phyloP scores from a whole-genome alignment of 192 early-diverging fungal genomes.

The Kappamyces sp. region DNA sequence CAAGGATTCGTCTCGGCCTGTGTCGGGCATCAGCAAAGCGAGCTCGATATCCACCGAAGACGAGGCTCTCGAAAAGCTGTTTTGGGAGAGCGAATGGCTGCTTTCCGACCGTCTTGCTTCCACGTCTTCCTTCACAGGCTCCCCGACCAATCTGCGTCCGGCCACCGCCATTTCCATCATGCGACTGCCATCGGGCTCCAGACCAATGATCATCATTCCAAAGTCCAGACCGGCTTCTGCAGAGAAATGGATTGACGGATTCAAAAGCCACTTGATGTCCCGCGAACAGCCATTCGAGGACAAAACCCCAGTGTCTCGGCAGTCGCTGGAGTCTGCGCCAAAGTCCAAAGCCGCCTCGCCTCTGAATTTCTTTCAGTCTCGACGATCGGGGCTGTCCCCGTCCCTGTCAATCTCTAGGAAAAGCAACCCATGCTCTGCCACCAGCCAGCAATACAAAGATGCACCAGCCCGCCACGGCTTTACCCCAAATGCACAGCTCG shows the following conservation, averaged over 20 bases:
- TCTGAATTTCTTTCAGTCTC: neutral
- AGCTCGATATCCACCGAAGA: neutral
- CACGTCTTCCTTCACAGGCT: slow-evolving; percentile 2
- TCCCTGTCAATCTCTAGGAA: neutral
- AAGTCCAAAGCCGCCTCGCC: too few relatives aligned
- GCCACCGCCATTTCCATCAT: slow-evolving; percentile 55
- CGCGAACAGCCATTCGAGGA: too few relatives aligned
- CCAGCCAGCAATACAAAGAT: too few relatives aligned
- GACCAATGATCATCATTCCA: slow-evolving; percentile 43
- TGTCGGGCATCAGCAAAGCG: neutral
- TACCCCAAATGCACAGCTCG: too few relatives aligned
- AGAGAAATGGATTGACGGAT: slow-evolving; percentile 18
- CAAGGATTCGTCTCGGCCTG: slow-evolving; percentile 4
- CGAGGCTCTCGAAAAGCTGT: slow-evolving; percentile 9
- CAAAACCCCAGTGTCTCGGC: too few relatives aligned
- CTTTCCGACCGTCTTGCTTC: slow-evolving; percentile 13
- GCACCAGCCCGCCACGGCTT: too few relatives aligned
- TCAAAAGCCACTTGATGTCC: slow-evolving; percentile 19
- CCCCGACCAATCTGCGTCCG: slow-evolving; percentile 30
- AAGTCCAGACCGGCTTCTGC: slow-evolving; percentile 47
- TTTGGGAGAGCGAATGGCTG: slow-evolving; percentile 12
- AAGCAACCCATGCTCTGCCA: too few relatives aligned
- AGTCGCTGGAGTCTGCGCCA: too few relatives aligned
- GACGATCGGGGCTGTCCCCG: neutral
- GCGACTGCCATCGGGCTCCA: slow-evolving; percentile 35